A percentile compares a stretch with the other conserved stretches of the same genome.
Conservation (phyloP, 2,329 filamentous ascomycete species). For the Neonectria sp. region DNA sequence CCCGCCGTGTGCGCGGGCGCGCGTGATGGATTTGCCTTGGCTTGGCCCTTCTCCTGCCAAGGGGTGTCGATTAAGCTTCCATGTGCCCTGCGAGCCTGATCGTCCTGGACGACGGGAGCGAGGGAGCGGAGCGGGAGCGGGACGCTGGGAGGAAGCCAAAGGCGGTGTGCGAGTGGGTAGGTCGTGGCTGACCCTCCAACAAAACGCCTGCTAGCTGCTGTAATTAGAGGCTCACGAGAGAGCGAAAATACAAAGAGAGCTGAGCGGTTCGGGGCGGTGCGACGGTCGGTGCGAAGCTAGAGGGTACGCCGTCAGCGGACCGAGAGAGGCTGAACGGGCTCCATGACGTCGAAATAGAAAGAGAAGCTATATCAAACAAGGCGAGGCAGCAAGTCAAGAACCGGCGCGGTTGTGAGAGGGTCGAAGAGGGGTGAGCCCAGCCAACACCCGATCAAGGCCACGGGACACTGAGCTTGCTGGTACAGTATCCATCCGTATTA, state of each 20-base stretch:
- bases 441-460: conserved; percentile 2
- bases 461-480: conserved; percentile 1
- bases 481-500: not conserved
- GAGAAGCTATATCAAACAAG: not conserved
- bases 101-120: conserved; percentile 45
- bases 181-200: conserved; percentile 34
- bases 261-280: conserved; percentile 21
- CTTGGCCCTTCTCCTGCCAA: conserved; percentile 2
- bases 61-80: conserved; percentile 14
- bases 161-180: conserved; percentile 45
- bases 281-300: conserved; percentile 1
- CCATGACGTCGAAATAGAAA: conserved; percentile 15
- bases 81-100: conserved; percentile 30
- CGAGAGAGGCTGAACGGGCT: conserved; percentile 12
- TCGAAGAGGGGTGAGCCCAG: conserved; percentile 2
- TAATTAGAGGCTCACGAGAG: conserved; percentile 24
- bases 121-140: conserved; percentile 47
- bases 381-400: conserved; percentile 1
- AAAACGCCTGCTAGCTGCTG: conserved; percentile 1
- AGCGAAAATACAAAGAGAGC: conserved; percentile 3
- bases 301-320: conserved; percentile 7
- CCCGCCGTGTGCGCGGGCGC: conserved; percentile 30
- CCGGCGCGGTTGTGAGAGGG: not conserved
- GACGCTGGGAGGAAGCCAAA: conserved; percentile 42
- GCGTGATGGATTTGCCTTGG: not conserved